Evolutionary conservation across 2,329 filamentous ascomycete genomes (phyloP).

Genomic region (Penicillium sp.): DNA sequence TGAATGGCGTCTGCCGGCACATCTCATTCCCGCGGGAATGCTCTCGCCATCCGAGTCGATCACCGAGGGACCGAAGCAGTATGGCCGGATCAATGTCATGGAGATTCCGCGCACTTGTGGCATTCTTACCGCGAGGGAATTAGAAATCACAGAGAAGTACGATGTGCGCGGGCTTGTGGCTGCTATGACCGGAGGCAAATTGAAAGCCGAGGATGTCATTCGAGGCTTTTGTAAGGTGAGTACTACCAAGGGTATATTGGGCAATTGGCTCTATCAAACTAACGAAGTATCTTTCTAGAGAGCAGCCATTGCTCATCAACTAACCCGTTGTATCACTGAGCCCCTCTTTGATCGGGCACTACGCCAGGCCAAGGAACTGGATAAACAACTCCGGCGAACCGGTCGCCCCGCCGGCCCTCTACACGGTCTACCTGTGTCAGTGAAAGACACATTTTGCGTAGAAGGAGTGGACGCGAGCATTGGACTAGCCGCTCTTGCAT

Average conservation of each 20-base stretch:
- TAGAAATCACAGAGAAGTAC: constrained; percentile 60
- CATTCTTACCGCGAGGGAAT: constrained; percentile 54
- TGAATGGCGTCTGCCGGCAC: constrained; percentile 43
- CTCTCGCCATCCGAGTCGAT: constrained; percentile 43
- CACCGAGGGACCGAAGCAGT: constrained; percentile 35
- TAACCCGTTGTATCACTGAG: constrained; percentile 57
- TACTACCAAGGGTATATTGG: neutral
- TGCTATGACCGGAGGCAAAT: constrained; percentile 38
- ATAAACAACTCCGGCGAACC: constrained; percentile 47
- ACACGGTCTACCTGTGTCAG: constrained; percentile 63
- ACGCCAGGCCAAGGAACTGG: constrained; percentile 52
- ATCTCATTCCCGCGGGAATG: constrained; percentile 41
- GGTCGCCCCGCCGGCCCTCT: constrained; percentile 59
- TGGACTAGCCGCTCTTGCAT: constrained; percentile 64
- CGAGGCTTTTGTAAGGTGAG: constrained; percentile 58
- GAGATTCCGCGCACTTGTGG: constrained; percentile 58
- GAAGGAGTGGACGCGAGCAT: constrained; percentile 58
- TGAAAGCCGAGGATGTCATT: constrained; percentile 52
- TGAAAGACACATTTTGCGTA: constrained; percentile 54
- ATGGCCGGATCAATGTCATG: constrained; percentile 47
- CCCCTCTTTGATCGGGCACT: constrained; percentile 58
- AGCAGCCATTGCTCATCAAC: constrained; percentile 46
- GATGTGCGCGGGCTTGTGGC: constrained; percentile 47
- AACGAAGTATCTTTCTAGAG: constrained; percentile 26
- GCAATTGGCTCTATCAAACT: neutral